Conservation (phyloP, 1,284 basidiomycete species). For the Kalmanozyma brasiliensis region DNA sequence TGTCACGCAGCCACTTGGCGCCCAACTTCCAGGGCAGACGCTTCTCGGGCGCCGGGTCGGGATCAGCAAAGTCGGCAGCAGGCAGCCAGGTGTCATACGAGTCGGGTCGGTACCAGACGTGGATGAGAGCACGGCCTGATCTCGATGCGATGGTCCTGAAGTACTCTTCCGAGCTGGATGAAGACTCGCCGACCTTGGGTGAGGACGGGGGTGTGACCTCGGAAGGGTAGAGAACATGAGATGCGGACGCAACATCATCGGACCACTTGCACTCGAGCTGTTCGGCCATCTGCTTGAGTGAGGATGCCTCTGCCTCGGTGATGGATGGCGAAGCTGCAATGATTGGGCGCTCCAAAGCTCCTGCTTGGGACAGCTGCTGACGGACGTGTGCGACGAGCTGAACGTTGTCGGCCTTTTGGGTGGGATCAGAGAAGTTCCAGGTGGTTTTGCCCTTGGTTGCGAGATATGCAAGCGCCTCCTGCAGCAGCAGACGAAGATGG, state of each 20-base stretch:
- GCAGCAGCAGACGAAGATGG: constrained; percentile 52
- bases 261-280: constrained; percentile 62
- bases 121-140: constrained; percentile 62
- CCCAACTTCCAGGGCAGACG: constrained; percentile 57
- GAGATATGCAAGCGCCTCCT: constrained; percentile 47
- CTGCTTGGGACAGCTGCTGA: constrained; percentile 38
- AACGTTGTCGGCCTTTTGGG: constrained; percentile 43
- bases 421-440: constrained; percentile 54
- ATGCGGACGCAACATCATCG: constrained; percentile 46
- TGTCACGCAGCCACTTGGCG: constrained; percentile 63
- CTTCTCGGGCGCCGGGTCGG: constrained; percentile 63
- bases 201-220: constrained; percentile 50
- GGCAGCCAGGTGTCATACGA: constrained; percentile 69
- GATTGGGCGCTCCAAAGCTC: constrained; percentile 40
- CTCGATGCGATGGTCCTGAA: constrained; percentile 65
- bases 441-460: constrained; percentile 35
- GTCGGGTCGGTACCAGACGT: constrained; percentile 68
- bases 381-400: constrained; percentile 58
- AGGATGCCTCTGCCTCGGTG: constrained; percentile 58
- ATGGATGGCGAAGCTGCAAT: constrained; percentile 54
- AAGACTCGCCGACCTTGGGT: constrained; percentile 37
- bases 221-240: constrained; percentile 60
- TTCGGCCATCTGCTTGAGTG: constrained; percentile 50
- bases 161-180: constrained; percentile 52
- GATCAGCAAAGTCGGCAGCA: constrained; percentile 63